These are phyloP conservation scores for Coniochaeta sp. DNA, from an alignment of 2,329 filamentous ascomycete genomes.

Conservation along the genomic window DNA sequence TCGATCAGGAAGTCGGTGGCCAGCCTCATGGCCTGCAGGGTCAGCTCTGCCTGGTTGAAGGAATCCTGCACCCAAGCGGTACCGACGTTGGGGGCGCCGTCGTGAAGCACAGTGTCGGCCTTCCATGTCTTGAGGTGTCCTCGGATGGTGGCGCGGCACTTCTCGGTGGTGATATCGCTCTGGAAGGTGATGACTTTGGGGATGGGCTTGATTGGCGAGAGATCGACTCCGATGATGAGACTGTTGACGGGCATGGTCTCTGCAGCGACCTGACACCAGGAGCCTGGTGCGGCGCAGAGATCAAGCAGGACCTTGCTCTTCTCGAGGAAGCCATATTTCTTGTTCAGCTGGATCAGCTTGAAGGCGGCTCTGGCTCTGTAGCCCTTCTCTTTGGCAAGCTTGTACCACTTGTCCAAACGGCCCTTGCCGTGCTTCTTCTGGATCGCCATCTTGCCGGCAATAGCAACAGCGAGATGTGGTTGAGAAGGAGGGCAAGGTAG, in stretches of 20 bases:
- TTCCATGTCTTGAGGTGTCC: conserved; percentile 94
- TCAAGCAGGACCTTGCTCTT: conserved; percentile 94
- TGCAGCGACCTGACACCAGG: conserved; percentile 93
- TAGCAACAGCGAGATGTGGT: background rate
- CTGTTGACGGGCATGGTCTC: conserved; percentile 89
- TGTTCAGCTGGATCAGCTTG: conserved; percentile 97
- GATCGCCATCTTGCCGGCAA: conserved; percentile 64
- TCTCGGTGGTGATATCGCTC: conserved; percentile 95
- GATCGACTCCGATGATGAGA: conserved; percentile 89
- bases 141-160: conserved; percentile 84
- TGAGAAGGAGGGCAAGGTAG: conserved; percentile 2
- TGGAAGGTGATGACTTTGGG: conserved; percentile 92
- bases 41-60: conserved; percentile 92
- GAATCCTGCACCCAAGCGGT: conserved; percentile 97
- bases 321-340: conserved; percentile 97
- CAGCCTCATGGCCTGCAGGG: conserved; percentile 82
- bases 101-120: conserved; percentile 89
- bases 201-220: conserved; percentile 92
- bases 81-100: conserved; percentile 96
- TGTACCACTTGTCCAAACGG: conserved; percentile 98
- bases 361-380: conserved; percentile 94
- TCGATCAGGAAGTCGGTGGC: conserved; percentile 88
- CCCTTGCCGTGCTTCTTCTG: conserved; percentile 99
- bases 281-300: conserved; percentile 94
- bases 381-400: conserved; percentile 95